These are phyloP conservation scores for Podosphaera leucotricha DNA, from an alignment of 2,329 filamentous ascomycete species.

Conservation along the genomic window DNA sequence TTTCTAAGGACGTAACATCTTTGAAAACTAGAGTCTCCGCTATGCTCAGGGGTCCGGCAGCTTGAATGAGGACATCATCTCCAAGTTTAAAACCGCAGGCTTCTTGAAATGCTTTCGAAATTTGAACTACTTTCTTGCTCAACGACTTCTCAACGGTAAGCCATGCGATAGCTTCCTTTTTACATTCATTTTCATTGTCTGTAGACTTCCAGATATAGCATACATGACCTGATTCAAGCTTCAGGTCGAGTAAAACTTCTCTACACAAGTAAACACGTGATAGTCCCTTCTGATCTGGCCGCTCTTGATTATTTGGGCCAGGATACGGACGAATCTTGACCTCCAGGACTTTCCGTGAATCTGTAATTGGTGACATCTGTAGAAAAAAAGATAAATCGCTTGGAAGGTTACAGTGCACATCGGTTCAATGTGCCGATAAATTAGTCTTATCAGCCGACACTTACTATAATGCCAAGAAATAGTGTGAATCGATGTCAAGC, in stretches of 20 bases:
- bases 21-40: constrained; percentile 34
- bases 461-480: constrained; percentile 1
- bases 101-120: constrained; percentile 51
- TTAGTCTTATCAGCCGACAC: neutral
- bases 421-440: no score
- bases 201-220: constrained; percentile 25
- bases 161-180: constrained; percentile 33
- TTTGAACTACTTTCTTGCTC: constrained; percentile 43
- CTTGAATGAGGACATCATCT: constrained; percentile 39
- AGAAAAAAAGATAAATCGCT: neutral
- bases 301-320: constrained; percentile 9
- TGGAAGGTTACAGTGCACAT: neutral
- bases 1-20: constrained; percentile 26
- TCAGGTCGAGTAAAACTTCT: constrained; percentile 26
- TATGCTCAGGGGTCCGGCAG: constrained; percentile 25
- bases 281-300: constrained; percentile 13
- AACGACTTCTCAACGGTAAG: constrained; percentile 31
- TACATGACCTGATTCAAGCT: constrained; percentile 32
- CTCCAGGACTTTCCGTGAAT: constrained; percentile 12
- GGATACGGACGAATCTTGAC: constrained; percentile 15
- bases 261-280: constrained; percentile 14
- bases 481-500: constrained; percentile 1
- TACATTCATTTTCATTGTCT: constrained; percentile 9
- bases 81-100: constrained; percentile 48
- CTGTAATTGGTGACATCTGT: constrained; percentile 7